Evolutionary conservation across 768 basidiomycete genomes (phyloP), one percentile per base, ranked within the genome.

Genomic region (Leccinum olivaceopallidum): DNA sequence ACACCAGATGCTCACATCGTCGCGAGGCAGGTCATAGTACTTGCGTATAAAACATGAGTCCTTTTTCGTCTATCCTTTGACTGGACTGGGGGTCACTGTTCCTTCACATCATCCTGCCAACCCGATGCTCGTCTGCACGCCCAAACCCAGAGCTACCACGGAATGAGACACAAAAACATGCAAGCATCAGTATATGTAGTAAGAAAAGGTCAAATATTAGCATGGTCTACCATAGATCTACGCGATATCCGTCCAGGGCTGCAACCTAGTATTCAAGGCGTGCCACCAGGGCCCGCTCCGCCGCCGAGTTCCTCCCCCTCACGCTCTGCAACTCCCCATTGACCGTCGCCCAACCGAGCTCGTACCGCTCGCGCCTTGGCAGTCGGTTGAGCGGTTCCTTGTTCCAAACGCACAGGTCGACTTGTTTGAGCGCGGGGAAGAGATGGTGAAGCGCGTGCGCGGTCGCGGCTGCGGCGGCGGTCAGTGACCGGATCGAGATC

Each of bases 371-470:
- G 6, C 62, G 57, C 34, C 54, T 18, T 0, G 55, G 51, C n/a
- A 71, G 57, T 3, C 48, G 57, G 2, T 57, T 61, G 26, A 67
- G 20, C 1, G 61, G 67, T 12, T 55, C 60, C 34, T 51, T 63
- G 20, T 67, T 65, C 63, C 65, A 63, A 4, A 60, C 63, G 32
- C 62, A 65, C 32, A 69, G 2, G 44, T 69, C 62, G 7, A 73
- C 70, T 0, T 55, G 60, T 30, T 58, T 55, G 37, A 73, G n/a
- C 24, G 59, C 48, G 3, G 67, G 72, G 16, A 59, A 71, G 47
- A 73, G 63, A 5, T 0, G 1, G 24, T 30, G 61, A 12, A 72
- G 22, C 5, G 59, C 18, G 12, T 48, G 49, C 1, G 69, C 63
- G 24, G 71, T 60, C 2, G 44, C 12, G 9, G 22, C 3, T 5